A percentile compares a stretch with the other conserved stretches of the same genome.
Evolutionary conservation across 352 stramenopile species (phyloP).

Genomic region (Pilasporangium apinafurcum): DNA sequence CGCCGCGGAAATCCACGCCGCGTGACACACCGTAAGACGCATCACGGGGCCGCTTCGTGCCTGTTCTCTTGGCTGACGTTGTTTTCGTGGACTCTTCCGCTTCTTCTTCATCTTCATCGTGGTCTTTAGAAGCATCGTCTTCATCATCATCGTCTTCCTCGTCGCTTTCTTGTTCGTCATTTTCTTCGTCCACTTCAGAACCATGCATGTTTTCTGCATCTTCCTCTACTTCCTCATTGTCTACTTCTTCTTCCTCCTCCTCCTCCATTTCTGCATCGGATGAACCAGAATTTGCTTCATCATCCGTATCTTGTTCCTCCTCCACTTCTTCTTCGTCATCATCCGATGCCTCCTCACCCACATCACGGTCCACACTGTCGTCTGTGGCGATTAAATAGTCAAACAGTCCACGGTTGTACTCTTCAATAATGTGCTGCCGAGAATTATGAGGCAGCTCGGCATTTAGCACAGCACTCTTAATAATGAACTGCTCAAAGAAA

Average conservation of each 20-base stretch:
- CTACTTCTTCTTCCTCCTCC: constrained; percentile 35
- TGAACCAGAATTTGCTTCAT: constrained; percentile 27
- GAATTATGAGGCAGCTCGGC: constrained; percentile 97
- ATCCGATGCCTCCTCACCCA: constrained; percentile 47
- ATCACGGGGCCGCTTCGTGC: constrained; percentile 66
- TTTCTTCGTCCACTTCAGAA: constrained; percentile 16
- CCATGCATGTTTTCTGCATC: constrained; percentile 27
- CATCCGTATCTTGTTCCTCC: constrained; percentile 43
- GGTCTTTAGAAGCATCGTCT: constrained; percentile 11
- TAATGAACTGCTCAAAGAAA: constrained; percentile 99
- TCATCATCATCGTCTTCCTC: constrained; percentile 83
- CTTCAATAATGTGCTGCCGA: constrained; percentile 95
- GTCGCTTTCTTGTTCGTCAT: constrained; percentile 60
- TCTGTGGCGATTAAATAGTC: constrained; percentile 99
- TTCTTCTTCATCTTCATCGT: constrained; percentile 27
- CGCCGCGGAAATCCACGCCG: constrained; percentile 97
- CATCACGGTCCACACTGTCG: constrained; percentile 90
- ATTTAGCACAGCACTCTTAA: constrained; percentile 98
- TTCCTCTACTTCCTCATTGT: constrained; percentile 24
- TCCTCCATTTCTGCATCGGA: constrained; percentile 33
- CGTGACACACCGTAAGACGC: constrained; percentile 94
- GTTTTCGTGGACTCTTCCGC: constrained; percentile 5
- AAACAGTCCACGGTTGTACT: constrained; percentile 96
- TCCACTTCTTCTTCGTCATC: constrained; percentile 70
- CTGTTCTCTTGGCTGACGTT: constrained; percentile 20